phyloP scores from a whole-genome alignment of 768 basidiomycete species.

The Tulasnella sp. region DNA sequence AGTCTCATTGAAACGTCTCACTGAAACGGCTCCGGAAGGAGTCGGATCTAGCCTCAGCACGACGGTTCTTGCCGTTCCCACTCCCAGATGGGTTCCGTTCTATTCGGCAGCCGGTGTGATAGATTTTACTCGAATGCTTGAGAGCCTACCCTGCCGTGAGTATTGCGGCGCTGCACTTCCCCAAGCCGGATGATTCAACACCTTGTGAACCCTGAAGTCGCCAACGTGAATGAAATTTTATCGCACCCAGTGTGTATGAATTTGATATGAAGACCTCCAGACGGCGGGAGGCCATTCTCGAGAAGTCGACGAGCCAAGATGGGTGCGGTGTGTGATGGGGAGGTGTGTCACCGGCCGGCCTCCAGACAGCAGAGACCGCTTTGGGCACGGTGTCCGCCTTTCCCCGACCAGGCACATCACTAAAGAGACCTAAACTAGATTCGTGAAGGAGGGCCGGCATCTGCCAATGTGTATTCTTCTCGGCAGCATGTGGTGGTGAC shows the following conservation, averaged over 20 bases:
- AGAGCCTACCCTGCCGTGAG: neutral
- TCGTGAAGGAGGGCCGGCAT: neutral
- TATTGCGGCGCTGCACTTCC: neutral
- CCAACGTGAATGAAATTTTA: neutral
- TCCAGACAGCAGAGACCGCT: neutral
- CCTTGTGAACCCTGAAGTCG: neutral
- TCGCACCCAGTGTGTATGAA: neutral
- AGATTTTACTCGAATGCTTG: neutral
- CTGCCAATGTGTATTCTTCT: neutral
- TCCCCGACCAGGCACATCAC: neutral
- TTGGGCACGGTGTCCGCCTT: neutral
- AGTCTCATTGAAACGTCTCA: neutral
- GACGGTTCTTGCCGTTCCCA: neutral
- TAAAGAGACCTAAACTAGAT: neutral
- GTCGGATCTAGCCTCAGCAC: neutral
- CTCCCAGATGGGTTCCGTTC: neutral
- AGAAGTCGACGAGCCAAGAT: neutral
- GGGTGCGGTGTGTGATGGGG: neutral
- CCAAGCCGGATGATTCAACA: conserved; percentile 4
- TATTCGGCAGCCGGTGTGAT: neutral
- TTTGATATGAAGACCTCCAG: neutral
- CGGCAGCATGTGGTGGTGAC: neutral
- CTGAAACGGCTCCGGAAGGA: neutral
- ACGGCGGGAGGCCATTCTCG: neutral
- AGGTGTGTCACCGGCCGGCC: neutral